phyloP scores from a whole-genome alignment of 768 basidiomycete genomes.

The Leccinum subtestaceum region DNA sequence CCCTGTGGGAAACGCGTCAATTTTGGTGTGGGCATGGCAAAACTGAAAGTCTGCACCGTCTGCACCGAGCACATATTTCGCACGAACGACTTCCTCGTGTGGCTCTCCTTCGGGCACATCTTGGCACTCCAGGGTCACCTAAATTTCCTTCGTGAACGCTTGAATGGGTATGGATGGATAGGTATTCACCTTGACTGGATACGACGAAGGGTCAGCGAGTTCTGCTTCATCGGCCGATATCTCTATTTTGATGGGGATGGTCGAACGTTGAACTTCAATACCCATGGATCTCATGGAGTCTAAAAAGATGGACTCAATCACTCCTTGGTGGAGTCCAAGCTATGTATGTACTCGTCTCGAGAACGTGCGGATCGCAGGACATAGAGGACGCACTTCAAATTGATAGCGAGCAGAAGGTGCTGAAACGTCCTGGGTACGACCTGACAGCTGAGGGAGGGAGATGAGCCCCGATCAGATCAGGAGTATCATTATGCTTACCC shows the following conservation, averaged over 20 bases:
- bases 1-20: conserved; percentile 38
- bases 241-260: conserved; percentile 27
- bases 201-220: conserved; percentile 15
- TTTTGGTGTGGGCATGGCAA: not conserved
- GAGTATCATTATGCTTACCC: conserved; percentile 35
- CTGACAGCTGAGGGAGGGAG: conserved; percentile 46
- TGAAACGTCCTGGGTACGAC: conserved; percentile 57
- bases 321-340: conserved; percentile 36
- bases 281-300: conserved; percentile 33
- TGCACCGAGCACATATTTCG: conserved; percentile 74
- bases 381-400: conserved; percentile 50
- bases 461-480: not conserved
- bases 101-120: conserved; percentile 31
- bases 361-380: not conserved
- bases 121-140: conserved; percentile 23
- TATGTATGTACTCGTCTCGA: conserved; percentile 7
- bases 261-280: conserved; percentile 34
- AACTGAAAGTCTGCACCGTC: conserved; percentile 48
- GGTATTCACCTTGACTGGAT: not conserved
- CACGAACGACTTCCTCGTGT: conserved; percentile 55
- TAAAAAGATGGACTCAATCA: conserved; percentile 33
- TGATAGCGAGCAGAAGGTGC: conserved; percentile 64
- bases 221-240: conserved; percentile 26
- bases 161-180: conserved; percentile 20
- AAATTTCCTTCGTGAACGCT: conserved; percentile 4